A percentile compares a stretch with the other conserved stretches of the same genome.
Evolutionary conservation across 768 basidiomycete species (phyloP).

Genomic region (Lactifluus hygrophoroides): DNA sequence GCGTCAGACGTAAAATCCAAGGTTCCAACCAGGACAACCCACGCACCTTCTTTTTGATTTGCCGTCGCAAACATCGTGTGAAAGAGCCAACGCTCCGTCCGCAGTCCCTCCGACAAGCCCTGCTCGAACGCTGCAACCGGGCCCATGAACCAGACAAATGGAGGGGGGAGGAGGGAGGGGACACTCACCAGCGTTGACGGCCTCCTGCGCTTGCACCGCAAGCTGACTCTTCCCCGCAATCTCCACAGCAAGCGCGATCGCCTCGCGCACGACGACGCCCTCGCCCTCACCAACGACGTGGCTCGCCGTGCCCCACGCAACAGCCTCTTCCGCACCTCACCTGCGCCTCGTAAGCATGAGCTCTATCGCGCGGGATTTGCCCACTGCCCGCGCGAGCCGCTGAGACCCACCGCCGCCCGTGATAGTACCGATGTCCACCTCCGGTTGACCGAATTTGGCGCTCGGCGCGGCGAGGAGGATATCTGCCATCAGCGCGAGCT

Average conservation of each 20-base stretch:
- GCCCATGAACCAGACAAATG: background rate
- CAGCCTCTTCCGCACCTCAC: slow-evolving; percentile 75
- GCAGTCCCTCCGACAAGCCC: slow-evolving; percentile 71
- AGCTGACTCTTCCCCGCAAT: slow-evolving; percentile 80
- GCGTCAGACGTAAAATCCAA: slow-evolving; percentile 3
- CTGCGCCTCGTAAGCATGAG: slow-evolving; percentile 81
- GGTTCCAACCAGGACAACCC: background rate
- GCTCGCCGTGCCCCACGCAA: slow-evolving; percentile 80
- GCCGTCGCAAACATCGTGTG: slow-evolving; percentile 86
- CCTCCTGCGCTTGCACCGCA: slow-evolving; percentile 81
- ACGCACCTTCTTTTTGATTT: slow-evolving; percentile 90
- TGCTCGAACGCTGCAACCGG: slow-evolving; percentile 63
- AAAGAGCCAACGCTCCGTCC: slow-evolving; percentile 85
- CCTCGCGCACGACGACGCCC: slow-evolving; percentile 78
- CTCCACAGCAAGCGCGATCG: slow-evolving; percentile 64
- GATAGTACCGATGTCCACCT: slow-evolving; percentile 92
- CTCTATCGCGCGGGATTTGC: slow-evolving; percentile 94
- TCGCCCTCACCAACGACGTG: slow-evolving; percentile 65
- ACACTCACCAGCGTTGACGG: slow-evolving; percentile 73
- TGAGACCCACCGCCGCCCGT: slow-evolving; percentile 94
- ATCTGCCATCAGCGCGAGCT: slow-evolving; percentile 94
- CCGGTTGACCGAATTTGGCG: slow-evolving; percentile 92
- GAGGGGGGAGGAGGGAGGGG: background rate
- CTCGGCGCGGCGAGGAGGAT: slow-evolving; percentile 87
- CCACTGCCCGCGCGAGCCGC: slow-evolving; percentile 74